Conservation (phyloP, 2,329 filamentous ascomycete genomes). For the Ophiostoma montium region DNA sequence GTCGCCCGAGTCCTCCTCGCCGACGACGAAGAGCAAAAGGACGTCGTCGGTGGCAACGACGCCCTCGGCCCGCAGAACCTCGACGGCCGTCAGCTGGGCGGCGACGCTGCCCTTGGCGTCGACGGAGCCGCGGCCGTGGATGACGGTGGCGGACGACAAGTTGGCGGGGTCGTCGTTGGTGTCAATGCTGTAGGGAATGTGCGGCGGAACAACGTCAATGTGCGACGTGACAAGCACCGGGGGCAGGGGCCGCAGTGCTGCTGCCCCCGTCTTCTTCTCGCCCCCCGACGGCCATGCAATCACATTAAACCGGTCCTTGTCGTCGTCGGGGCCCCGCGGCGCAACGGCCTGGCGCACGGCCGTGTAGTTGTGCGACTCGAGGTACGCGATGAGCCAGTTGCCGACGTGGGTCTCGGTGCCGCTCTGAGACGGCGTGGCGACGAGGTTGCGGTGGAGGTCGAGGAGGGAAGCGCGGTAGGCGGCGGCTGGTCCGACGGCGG, state of each 20-base stretch:
- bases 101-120: conserved; percentile 60
- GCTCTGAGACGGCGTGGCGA: conserved; percentile 58
- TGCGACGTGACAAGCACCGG: conserved; percentile 61
- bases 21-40: conserved; percentile 56
- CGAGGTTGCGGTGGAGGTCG: conserved; percentile 59
- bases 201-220: conserved; percentile 66
- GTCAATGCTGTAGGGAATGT: conserved; percentile 51
- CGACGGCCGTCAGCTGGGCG: conserved; percentile 56
- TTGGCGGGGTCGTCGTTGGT: conserved; percentile 21
- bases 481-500: conserved; percentile 10
- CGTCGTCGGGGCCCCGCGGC: conserved; percentile 16
- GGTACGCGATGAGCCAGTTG: conserved; percentile 52
- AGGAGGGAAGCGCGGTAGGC: conserved; percentile 42
- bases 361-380: conserved; percentile 34
- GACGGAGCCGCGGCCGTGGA: conserved; percentile 61
- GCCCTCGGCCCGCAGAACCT: conserved; percentile 32
- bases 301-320: conserved; percentile 53
- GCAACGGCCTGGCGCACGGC: conserved; percentile 29
- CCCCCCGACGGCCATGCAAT: conserved; percentile 47
- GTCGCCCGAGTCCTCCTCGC: conserved; percentile 67
- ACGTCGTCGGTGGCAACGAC: conserved; percentile 30
- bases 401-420: conserved; percentile 56
- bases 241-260: conserved; percentile 19
- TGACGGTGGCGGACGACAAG: conserved; percentile 28
- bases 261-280: not conserved